phyloP scores from a whole-genome alignment of 805 yeast genomes.

The Lipomyces yamadae region DNA sequence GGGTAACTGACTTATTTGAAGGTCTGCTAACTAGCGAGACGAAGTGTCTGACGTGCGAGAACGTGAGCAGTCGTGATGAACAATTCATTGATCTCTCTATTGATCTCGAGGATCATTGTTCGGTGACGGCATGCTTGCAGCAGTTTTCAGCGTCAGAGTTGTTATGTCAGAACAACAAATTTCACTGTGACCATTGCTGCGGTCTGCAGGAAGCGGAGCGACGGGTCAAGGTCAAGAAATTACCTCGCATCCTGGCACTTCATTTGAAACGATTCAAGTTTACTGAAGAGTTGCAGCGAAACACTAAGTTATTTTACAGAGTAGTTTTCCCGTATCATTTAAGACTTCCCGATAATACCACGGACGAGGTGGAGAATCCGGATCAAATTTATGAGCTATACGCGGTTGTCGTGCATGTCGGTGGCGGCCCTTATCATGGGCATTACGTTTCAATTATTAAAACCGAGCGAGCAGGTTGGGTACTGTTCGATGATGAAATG shows the following conservation, averaged over 20 bases:
- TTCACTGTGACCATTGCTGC: constrained; percentile 87
- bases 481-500: constrained; percentile 92
- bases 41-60: constrained; percentile 88
- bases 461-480: constrained; percentile 80
- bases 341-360: constrained; percentile 65
- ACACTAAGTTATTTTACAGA: constrained; percentile 84
- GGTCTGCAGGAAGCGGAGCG: constrained; percentile 94
- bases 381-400: constrained; percentile 76
- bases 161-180: constrained; percentile 84
- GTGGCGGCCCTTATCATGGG: constrained; percentile 98
- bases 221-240: constrained; percentile 73
- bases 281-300: constrained; percentile 76
- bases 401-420: constrained; percentile 90
- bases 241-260: constrained; percentile 79
- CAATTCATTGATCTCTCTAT: constrained; percentile 83
- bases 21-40: constrained; percentile 87
- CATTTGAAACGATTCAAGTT: constrained; percentile 93
- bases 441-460: constrained; percentile 90
- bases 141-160: constrained; percentile 87
- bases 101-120: constrained; percentile 76
- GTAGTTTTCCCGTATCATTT: constrained; percentile 78
- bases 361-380: constrained; percentile 57
- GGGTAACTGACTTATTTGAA: constrained; percentile 75
- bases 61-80: constrained; percentile 78
- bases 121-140: constrained; percentile 75